Evolutionary conservation across 768 basidiomycete species (phyloP).

Genomic region (Pilatotrama ljubarskyi): DNA sequence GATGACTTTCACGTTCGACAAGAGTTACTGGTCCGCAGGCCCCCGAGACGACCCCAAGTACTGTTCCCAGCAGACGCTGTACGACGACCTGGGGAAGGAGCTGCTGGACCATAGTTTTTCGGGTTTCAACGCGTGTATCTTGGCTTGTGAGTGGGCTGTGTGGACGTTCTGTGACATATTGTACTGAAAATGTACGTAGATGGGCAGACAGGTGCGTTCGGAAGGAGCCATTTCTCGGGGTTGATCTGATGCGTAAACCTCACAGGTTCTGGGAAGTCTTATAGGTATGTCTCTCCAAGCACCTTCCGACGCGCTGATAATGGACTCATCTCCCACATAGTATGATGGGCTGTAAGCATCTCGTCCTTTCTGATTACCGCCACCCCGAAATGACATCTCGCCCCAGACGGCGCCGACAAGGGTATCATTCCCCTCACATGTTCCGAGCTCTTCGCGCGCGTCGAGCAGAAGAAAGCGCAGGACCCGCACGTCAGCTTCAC

Average conservation of each 20-base stretch:
- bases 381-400: background rate
- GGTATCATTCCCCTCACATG: slow-evolving; percentile 98
- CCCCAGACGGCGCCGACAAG: slow-evolving; percentile 88
- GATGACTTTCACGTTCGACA: slow-evolving; percentile 93
- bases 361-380: slow-evolving; percentile 9
- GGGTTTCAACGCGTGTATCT: slow-evolving; percentile 97
- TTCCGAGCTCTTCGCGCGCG: slow-evolving; percentile 86
- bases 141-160: slow-evolving; percentile 81
- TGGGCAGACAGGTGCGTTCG: slow-evolving; percentile 83
- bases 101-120: slow-evolving; percentile 93
- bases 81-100: slow-evolving; percentile 92
- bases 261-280: slow-evolving; percentile 87
- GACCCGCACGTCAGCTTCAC: slow-evolving; percentile 79
- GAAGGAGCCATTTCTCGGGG: background rate
- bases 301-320: slow-evolving; percentile 1
- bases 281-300: slow-evolving; percentile 57
- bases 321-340: slow-evolving; percentile 37
- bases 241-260: background rate
- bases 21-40: slow-evolving; percentile 96
- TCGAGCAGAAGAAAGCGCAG: slow-evolving; percentile 57
- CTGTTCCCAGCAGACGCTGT: slow-evolving; percentile 92
- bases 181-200: slow-evolving; percentile 35
- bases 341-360: slow-evolving; percentile 91
- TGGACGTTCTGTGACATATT: background rate
- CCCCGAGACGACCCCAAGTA: slow-evolving; percentile 86